Conservation (phyloP, 2,329 filamentous ascomycete genomes). For the Cladosporium sp. region DNA sequence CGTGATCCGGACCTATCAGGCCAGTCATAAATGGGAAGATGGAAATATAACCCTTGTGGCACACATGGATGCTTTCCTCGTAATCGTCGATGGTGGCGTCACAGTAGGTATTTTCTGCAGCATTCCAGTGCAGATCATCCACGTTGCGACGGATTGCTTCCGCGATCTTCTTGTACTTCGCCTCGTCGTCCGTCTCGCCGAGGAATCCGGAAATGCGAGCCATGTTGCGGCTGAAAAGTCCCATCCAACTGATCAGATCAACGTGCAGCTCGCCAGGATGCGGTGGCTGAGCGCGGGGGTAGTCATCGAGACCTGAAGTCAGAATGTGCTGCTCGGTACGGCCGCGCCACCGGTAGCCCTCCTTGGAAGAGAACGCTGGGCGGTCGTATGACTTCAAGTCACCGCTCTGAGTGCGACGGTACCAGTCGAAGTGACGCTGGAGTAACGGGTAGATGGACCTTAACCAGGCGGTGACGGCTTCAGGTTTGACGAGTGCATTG, state of each 20-base stretch:
- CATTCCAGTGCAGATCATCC: constrained; percentile 88
- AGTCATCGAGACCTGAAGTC: constrained; percentile 92
- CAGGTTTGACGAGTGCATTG: constrained; percentile 55
- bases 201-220: constrained; percentile 70
- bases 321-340: constrained; percentile 80
- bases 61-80: constrained; percentile 82
- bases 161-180: constrained; percentile 64
- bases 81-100: constrained; percentile 94
- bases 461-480: constrained; percentile 65
- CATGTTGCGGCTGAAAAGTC: constrained; percentile 88
- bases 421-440: constrained; percentile 89
- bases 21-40: constrained; percentile 89
- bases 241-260: constrained; percentile 93
- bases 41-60: constrained; percentile 94
- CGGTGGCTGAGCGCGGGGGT: constrained; percentile 85
- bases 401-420: constrained; percentile 82
- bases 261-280: constrained; percentile 94
- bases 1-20: constrained; percentile 65
- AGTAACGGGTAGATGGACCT: constrained; percentile 77
- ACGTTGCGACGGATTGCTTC: constrained; percentile 78
- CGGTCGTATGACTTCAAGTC: constrained; percentile 90
- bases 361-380: constrained; percentile 77
- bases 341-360: constrained; percentile 92
- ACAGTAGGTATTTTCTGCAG: constrained; percentile 75
- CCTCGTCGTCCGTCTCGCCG: constrained; percentile 68